Conservation (phyloP, 768 basidiomycete genomes). For the Lactarius sp. region DNA sequence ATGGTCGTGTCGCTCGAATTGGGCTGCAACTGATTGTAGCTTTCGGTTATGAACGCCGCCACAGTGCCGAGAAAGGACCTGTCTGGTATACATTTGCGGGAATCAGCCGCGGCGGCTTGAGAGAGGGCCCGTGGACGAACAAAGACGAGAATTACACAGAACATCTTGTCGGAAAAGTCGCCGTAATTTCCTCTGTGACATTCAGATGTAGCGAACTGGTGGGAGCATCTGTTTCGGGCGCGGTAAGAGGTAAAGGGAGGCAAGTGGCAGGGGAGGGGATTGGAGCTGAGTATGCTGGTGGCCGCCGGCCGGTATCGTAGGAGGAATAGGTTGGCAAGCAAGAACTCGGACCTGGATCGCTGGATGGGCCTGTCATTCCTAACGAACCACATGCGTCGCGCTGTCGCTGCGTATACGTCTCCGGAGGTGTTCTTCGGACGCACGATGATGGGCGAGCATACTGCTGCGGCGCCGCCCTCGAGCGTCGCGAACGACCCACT, state of each 20-base stretch:
- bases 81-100: conserved; percentile 18
- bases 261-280: background rate
- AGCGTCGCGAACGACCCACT: conserved; percentile 34
- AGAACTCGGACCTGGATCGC: background rate
- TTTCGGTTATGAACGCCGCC: conserved; percentile 27
- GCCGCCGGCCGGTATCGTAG: conserved; percentile 1
- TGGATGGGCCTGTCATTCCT: conserved; percentile 86
- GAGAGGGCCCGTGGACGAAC: conserved; percentile 8
- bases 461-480: conserved; percentile 34
- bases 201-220: background rate
- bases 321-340: conserved; percentile 13
- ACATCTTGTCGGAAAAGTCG: conserved; percentile 16
- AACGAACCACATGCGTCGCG: conserved; percentile 90
- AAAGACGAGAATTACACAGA: conserved; percentile 23
- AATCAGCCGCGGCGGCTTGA: background rate
- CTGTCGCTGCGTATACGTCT: conserved; percentile 90
- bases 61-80: conserved; percentile 30
- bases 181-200: conserved; percentile 8
- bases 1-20: conserved; percentile 14
- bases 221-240: background rate
- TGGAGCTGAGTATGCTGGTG: background rate
- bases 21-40: conserved; percentile 24
- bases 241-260: background rate
- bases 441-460: conserved; percentile 34
- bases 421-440: conserved; percentile 82